These are phyloP conservation scores for Pseudisothecium myosuroides DNA, from an alignment of 225 moss, liverwort and hornwort genomes.

Conservation along the genomic window DNA sequence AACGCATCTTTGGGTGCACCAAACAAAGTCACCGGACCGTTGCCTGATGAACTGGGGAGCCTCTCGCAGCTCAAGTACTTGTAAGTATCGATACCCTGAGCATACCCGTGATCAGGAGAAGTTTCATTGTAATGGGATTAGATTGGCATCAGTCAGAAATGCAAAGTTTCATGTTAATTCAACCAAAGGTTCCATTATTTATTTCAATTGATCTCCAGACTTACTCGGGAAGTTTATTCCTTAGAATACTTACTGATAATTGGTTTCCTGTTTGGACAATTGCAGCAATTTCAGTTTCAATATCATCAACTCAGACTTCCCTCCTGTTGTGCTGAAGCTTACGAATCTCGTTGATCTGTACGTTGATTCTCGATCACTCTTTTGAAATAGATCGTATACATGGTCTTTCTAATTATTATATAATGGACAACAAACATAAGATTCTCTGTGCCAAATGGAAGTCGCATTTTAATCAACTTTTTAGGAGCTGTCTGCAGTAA, in stretches of 20 bases:
- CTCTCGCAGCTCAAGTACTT: constrained; percentile 18
- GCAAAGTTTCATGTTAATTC: neutral
- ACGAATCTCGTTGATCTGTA: constrained; percentile 35
- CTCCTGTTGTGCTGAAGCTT: constrained; percentile 27
- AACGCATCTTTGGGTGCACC: constrained; percentile 15
- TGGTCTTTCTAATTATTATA: neutral
- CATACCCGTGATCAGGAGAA: neutral
- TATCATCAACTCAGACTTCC: constrained; percentile 9
- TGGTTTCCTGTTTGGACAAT: neutral
- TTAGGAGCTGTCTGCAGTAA: too few species aligned
- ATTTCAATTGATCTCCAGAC: neutral
- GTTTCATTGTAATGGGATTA: neutral
- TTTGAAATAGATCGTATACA: neutral
- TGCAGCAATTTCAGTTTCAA: constrained; percentile 36
- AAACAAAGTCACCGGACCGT: constrained; percentile 8
- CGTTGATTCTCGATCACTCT: neutral
- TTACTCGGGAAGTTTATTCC: neutral
- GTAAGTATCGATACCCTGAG: neutral
- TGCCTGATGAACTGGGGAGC: constrained; percentile 17
- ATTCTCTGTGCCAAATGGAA: neutral
- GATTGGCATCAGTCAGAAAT: neutral
- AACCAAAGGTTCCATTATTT: neutral
- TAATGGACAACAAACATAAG: neutral
- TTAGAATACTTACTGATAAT: neutral
- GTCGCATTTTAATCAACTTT: neutral